A percentile compares a stretch with the other conserved stretches of the same genome.
phyloP scores from a whole-genome alignment of 441 rosid genomes.

The Gossypium laxum region DNA sequence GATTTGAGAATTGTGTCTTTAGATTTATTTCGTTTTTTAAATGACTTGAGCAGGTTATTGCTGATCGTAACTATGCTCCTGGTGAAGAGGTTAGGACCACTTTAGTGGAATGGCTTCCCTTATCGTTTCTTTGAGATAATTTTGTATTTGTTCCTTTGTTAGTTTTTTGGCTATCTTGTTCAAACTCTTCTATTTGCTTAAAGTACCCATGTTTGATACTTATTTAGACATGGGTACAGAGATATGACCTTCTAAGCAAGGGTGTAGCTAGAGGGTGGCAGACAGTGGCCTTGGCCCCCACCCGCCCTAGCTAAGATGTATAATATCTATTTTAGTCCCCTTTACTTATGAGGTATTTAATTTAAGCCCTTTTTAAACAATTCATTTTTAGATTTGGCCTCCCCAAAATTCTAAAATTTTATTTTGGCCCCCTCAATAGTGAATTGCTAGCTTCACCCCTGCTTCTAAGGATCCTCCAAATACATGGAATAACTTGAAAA shows the following conservation, averaged over 20 bases:
- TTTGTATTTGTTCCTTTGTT: background rate
- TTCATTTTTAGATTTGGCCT: too few relatives aligned
- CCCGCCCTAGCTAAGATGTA: too few relatives aligned
- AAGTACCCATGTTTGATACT: background rate
- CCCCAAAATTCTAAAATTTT: too few relatives aligned
- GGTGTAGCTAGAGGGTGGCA: too few relatives aligned
- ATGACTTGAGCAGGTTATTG: constrained; percentile 47
- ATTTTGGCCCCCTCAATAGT: too few relatives aligned
- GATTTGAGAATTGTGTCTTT: background rate
- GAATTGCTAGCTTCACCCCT: too few relatives aligned
- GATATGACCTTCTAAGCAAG: background rate
- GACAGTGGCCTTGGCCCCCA: too few relatives aligned
- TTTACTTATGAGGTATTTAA: too few relatives aligned
- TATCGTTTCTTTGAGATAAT: background rate
- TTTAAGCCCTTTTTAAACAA: too few relatives aligned
- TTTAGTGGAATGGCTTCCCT: background rate
- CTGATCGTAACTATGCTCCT: constrained; percentile 60
- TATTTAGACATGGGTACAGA: background rate
- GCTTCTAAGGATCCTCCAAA: too few relatives aligned
- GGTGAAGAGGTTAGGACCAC: constrained; percentile 56
- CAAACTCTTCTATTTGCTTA: background rate
- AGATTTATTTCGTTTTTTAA: background rate
- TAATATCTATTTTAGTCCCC: too few relatives aligned
- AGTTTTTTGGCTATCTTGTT: background rate
- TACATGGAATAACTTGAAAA: too few relatives aligned